phyloP scores from a whole-genome alignment of 495 filamentous ascomycete species.

The Monascus purpureus region DNA sequence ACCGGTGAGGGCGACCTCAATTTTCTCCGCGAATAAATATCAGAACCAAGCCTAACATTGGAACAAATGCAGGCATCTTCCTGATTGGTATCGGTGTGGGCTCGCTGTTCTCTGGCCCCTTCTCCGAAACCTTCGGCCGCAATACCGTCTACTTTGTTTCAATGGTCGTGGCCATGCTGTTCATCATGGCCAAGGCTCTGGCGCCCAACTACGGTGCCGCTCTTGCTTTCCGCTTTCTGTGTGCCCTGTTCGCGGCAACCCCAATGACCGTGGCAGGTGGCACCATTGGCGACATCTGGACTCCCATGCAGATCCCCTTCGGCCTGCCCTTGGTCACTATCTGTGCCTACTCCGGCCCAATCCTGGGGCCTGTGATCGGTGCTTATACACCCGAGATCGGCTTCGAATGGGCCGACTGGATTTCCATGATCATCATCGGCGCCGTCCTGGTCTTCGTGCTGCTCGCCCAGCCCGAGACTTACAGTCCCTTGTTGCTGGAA shows the following conservation, averaged over 20 bases:
- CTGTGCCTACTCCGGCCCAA: slow-evolving; percentile 18
- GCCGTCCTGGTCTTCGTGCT: slow-evolving; percentile 16
- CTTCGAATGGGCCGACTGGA: slow-evolving; percentile 33
- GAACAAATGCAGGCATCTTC: slow-evolving; percentile 24
- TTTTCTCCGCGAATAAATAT: slow-evolving; percentile 10
- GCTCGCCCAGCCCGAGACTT: slow-evolving; percentile 29
- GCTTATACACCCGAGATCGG: slow-evolving; percentile 15
- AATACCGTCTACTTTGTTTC: slow-evolving; percentile 39
- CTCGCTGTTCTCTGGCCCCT: slow-evolving; percentile 22
- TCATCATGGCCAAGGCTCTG: slow-evolving; percentile 22
- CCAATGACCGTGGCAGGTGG: slow-evolving; percentile 30
- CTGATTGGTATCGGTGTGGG: slow-evolving; percentile 42
- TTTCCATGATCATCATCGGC: slow-evolving; percentile 22
- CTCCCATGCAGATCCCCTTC: slow-evolving; percentile 20
- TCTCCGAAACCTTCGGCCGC: slow-evolving; percentile 37
- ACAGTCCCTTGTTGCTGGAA: slow-evolving; percentile 24
- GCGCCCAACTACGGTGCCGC: slow-evolving; percentile 26
- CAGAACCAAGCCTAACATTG: slow-evolving; percentile 27
- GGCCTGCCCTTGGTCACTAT: slow-evolving; percentile 27
- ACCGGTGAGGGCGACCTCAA: not conserved
- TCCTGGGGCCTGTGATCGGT: slow-evolving; percentile 24
- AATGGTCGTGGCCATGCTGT: slow-evolving; percentile 24
- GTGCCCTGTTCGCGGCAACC: slow-evolving; percentile 25
- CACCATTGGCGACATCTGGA: slow-evolving; percentile 25
- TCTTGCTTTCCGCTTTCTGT: slow-evolving; percentile 25